A percentile compares a stretch with the other conserved stretches of the same genome.
Evolutionary conservation across 2,329 filamentous ascomycete genomes (phyloP).

Genomic region (Setomelanomma holmii): DNA sequence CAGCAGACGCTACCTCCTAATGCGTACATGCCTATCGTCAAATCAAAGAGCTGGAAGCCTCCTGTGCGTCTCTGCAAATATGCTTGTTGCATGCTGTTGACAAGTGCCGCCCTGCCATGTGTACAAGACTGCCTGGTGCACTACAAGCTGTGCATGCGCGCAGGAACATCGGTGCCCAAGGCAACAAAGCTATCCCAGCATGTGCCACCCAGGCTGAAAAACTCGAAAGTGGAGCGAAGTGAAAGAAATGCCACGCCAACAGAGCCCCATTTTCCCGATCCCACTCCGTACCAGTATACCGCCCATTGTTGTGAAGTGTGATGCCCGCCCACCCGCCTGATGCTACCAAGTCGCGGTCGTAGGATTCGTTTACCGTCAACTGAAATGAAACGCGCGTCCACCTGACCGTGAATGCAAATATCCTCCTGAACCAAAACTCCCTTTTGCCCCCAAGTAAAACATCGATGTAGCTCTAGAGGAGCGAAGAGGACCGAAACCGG

Average conservation of each 20-base stretch:
- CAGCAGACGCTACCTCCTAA: constrained; percentile 18
- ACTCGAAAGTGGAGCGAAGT: constrained; percentile 5
- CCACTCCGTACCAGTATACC: constrained; percentile 12
- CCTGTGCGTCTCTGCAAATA: neutral
- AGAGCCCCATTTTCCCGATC: constrained; percentile 12
- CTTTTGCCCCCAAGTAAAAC: constrained; percentile 15
- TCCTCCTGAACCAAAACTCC: constrained; percentile 10
- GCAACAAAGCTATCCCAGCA: constrained; percentile 11
- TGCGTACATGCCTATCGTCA: constrained; percentile 37
- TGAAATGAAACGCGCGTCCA: neutral
- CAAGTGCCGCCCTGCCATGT: constrained; percentile 29
- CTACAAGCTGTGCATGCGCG: constrained; percentile 19
- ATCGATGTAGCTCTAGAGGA: constrained; percentile 5
- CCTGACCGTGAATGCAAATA: constrained; percentile 1
- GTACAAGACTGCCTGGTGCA: constrained; percentile 27
- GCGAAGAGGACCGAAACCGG: constrained; percentile 2
- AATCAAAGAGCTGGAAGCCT: constrained; percentile 18
- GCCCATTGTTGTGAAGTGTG: constrained; percentile 16
- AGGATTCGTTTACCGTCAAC: constrained; percentile 16
- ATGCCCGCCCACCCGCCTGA: constrained; percentile 25
- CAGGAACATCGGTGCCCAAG: constrained; percentile 12
- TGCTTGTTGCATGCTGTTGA: constrained; percentile 8
- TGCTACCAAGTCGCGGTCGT: constrained; percentile 22
- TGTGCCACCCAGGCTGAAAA: constrained; percentile 5
- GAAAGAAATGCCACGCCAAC: constrained; percentile 14